Evolutionary conservation across 83 land plant species (phyloP).

Genomic region (Thuja plicata): DNA sequence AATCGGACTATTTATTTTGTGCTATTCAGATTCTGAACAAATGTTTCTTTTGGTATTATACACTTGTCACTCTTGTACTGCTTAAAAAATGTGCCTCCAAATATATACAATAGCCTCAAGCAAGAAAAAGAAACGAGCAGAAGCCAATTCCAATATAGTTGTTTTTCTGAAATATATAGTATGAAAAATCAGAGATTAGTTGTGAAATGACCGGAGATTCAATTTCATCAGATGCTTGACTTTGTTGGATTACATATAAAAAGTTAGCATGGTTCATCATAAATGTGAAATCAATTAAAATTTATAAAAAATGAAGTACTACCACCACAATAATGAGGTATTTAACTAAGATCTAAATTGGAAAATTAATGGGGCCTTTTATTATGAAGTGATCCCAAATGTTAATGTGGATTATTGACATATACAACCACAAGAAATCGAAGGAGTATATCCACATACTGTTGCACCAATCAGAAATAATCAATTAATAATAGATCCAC

Average conservation of each 20-base stretch:
- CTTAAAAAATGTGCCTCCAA: neutral
- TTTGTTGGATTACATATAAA: neutral
- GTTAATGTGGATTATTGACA: neutral
- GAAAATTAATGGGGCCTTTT: neutral
- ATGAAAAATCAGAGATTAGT: neutral
- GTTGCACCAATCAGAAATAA: neutral
- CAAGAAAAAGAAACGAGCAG: neutral
- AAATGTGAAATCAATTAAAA: neutral
- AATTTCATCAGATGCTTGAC: neutral
- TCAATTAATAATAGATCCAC: neutral
- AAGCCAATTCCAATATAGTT: neutral
- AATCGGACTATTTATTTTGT: too few species aligned
- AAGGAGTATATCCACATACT: neutral
- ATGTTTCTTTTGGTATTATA: neutral
- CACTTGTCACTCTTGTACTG: neutral
- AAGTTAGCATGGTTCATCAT: neutral
- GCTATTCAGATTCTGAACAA: neutral
- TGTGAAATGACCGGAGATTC: neutral
- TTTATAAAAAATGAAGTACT: neutral
- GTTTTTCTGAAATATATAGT: neutral
- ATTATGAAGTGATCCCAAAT: too few species aligned
- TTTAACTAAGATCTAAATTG: neutral
- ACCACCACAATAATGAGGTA: neutral
- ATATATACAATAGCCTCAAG: neutral
- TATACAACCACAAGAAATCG: neutral